Percentiles rank a stretch among this genome's conserved stretches.
Evolutionary conservation across 2,329 filamentous ascomycete genomes (phyloP).

Genomic region (Emydomyces testavorans): DNA sequence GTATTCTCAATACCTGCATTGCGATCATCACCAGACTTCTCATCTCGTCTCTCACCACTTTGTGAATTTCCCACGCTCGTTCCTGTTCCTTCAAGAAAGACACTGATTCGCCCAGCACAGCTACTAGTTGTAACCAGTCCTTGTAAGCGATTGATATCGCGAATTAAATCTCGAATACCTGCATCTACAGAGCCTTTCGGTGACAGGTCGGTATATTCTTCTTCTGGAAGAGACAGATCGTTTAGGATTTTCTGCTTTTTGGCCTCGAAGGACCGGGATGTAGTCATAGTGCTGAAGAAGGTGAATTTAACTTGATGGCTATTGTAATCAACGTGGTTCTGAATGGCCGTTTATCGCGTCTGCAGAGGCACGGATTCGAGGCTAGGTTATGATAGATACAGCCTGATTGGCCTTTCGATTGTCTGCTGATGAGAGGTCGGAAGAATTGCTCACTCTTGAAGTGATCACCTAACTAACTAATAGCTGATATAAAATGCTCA

Average conservation of each 20-base stretch:
- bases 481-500: too few relatives aligned
- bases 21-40: neutral
- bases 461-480: too few relatives aligned
- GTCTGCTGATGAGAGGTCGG: too few relatives aligned
- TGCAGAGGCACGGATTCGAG: too few relatives aligned
- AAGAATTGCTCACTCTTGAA: too few relatives aligned
- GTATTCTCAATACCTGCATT: conserved; percentile 7
- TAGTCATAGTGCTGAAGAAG: neutral
- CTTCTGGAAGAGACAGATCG: conserved; percentile 55
- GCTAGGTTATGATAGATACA: too few relatives aligned
- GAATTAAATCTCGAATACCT: conserved; percentile 64
- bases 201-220: conserved; percentile 68
- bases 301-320: too few relatives aligned
- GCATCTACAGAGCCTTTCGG: conserved; percentile 81
- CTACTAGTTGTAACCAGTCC: conserved; percentile 87
- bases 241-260: conserved; percentile 64
- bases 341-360: too few relatives aligned
- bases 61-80: conserved; percentile 8
- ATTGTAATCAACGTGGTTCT: too few relatives aligned
- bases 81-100: conserved; percentile 67
- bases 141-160: conserved; percentile 60
- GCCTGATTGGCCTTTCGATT: too few relatives aligned
- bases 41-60: conserved; percentile 17
- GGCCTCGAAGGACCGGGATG: conserved; percentile 19
- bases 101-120: conserved; percentile 75